These are phyloP conservation scores for Alopecurus myosuroides DNA, from an alignment of 176 grass and related monocot species.

Conservation along the genomic window DNA sequence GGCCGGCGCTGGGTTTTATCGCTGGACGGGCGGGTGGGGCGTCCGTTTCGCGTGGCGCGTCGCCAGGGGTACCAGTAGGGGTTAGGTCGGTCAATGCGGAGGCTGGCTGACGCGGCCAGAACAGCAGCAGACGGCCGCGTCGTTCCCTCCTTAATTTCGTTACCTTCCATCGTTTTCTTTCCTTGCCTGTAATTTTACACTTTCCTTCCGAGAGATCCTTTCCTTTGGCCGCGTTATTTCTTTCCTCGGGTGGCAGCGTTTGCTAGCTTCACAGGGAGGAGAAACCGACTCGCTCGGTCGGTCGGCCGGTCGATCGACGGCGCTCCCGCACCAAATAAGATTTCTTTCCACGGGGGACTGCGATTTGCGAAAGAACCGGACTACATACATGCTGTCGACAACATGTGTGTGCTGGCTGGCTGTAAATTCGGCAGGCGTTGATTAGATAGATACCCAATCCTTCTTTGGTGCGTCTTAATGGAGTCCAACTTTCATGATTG, in stretches of 20 bases:
- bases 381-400: too few relatives aligned
- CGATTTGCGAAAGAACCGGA: not conserved
- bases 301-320: not conserved
- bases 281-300: not conserved
- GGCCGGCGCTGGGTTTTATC: not conserved
- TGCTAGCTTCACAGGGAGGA: not conserved
- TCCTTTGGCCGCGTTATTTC: not conserved
- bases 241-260: slow-evolving; percentile 12
- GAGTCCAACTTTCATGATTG: too few relatives aligned
- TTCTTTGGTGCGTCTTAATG: not conserved
- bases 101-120: slow-evolving; percentile 21
- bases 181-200: not conserved
- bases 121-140: not conserved
- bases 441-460: not conserved
- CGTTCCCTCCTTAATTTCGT: too few relatives aligned
- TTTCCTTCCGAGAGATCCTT: not conserved
- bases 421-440: not conserved
- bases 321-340: not conserved
- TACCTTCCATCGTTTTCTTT: not conserved
- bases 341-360: not conserved
- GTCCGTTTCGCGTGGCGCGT: slow-evolving; percentile 24
- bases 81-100: not conserved
- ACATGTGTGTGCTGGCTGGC: too few relatives aligned
- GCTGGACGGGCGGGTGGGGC: not conserved
- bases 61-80: slow-evolving; percentile 5